These are phyloP conservation scores for Graphiopsis chlorocephala DNA, from an alignment of 2,329 filamentous ascomycete species.

Conservation along the genomic window DNA sequence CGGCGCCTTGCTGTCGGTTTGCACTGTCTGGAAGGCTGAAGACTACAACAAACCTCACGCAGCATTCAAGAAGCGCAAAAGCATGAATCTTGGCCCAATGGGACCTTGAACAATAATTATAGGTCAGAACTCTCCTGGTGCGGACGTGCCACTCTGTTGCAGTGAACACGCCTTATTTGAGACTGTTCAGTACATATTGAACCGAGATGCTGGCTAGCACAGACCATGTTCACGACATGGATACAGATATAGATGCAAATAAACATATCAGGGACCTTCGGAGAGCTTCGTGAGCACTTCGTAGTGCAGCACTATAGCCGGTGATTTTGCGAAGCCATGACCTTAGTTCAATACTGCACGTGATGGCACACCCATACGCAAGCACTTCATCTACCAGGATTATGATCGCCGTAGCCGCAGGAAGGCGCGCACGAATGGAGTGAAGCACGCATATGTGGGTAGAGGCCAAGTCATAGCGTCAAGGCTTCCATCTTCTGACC, in stretches of 20 bases:
- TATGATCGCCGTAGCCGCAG: background rate
- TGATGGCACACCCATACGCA: background rate
- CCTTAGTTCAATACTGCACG: background rate
- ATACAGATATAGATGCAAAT: background rate
- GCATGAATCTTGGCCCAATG: background rate
- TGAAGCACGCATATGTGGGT: background rate
- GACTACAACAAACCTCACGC: background rate
- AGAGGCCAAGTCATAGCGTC: background rate
- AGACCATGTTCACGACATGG: background rate
- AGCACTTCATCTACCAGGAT: constrained; percentile 1
- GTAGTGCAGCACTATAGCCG: background rate
- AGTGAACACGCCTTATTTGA: background rate
- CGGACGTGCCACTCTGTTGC: background rate
- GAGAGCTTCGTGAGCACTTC: background rate
- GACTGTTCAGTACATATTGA: background rate
- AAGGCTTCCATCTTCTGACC: background rate
- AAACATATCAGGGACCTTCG: background rate
- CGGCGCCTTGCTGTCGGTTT: background rate
- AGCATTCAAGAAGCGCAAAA: background rate
- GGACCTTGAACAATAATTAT: background rate
- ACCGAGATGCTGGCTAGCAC: background rate
- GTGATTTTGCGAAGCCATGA: background rate
- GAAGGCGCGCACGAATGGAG: background rate
- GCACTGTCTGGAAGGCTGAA: background rate
- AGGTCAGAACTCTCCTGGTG: background rate